Base-by-base conservation (phyloP, 352 stramenopile genomes). In the Globisporangium nagaii region DNA sequence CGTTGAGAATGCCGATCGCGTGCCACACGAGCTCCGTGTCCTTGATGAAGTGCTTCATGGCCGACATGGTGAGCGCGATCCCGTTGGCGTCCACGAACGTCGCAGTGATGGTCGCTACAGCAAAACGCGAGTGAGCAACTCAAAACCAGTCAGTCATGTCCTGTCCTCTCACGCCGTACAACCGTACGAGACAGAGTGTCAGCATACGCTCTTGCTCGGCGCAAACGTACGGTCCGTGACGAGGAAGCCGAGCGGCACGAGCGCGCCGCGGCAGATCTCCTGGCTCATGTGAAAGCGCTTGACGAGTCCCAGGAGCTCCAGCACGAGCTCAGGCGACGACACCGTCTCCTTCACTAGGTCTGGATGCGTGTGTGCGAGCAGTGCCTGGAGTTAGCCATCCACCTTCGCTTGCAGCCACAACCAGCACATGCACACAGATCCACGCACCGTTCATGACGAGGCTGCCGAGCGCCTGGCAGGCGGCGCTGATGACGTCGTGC, bases 1-100 rank as follows among this genome's bases (percentile, higher is more conserved):
- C 72, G 41, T 91, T 89, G 39, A 91, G 74, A 11, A 84, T 72
- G 35, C 78, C 80, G 19, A 91, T 64, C 0, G 73, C 73, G 49
- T 91, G 77, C 80, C 80, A 91, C 17, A 88, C 72, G 11, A 87
- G 65, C 55, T 91, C 78, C n/a, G 71, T 72, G 58, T 89, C 78
- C 34, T 71, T 53, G 10, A 74, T 56, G 47, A 78, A 85, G 12
- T 41, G 58, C 56, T 79, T 84, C 61, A 89, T 71, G 12, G 64
- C 51, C 1, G 56, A 39, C 65, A 86, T 74, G 1, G 75, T 66
- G 7, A 86, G 61, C 25, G 75, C 70, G 28, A 89, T 73, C 3
- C 80, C 80, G 44, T 89, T 88, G 42, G 53, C 51, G 43, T 83
- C 75, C 17, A 89, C 66, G 49, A 91, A 91, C 8, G 67, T 63